phyloP scores from a whole-genome alignment of 1,284 basidiomycete genomes.

The Marasmius tenuissimus region DNA sequence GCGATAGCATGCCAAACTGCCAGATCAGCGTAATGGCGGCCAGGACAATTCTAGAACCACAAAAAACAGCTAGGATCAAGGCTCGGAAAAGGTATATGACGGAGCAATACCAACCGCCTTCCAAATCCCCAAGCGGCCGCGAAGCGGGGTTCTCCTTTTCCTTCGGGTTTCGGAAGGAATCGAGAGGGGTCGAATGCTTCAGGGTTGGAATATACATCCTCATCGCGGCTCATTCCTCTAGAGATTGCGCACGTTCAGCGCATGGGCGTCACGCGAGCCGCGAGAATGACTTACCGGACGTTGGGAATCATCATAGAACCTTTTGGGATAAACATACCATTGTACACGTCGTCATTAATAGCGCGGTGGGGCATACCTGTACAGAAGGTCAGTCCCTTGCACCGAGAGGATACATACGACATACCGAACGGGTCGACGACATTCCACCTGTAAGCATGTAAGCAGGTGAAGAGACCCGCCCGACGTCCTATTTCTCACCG shows the following conservation, averaged over 20 bases:
- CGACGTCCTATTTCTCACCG: not conserved
- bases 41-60: conserved; percentile 15
- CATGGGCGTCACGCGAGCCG: too few species aligned
- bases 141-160: conserved; percentile 5
- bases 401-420: not conserved
- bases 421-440: not conserved
- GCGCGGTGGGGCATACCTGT: conserved; percentile 2
- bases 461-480: not conserved
- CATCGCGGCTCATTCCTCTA: conserved; percentile 3
- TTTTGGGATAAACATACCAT: conserved; percentile 1
- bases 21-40: conserved; percentile 17
- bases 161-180: conserved; percentile 3
- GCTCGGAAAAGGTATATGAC: not conserved
- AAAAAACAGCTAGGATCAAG: not conserved
- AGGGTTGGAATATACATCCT: conserved; percentile 1
- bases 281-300: not conserved
- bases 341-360: not conserved
- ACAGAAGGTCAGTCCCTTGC: too few species aligned
- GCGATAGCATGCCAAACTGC: conserved; percentile 20
- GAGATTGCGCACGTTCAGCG: not conserved
- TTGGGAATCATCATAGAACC: conserved; percentile 1
- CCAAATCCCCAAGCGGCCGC: not conserved
- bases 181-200: not conserved
- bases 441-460: not conserved
- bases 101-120: not conserved